Conservation (phyloP, 1,284 basidiomycete genomes). For the Cutaneotrichosporon cavernicola region DNA sequence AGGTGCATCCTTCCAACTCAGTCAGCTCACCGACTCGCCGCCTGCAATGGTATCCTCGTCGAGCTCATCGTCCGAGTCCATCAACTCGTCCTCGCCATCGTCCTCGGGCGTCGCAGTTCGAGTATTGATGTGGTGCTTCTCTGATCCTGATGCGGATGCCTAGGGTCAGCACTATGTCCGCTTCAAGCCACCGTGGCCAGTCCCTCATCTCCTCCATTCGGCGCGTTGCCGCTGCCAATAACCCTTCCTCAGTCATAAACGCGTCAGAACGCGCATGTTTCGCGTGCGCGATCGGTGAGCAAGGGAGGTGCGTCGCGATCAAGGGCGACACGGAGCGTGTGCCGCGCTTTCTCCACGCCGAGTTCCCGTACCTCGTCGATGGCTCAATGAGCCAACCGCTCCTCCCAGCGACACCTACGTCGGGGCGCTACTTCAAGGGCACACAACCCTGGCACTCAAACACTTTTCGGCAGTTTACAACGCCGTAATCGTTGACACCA, state of each 20-base stretch:
- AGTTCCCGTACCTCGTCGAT: no score
- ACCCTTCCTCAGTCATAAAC: not conserved
- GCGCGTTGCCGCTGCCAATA: not conserved
- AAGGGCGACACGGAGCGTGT: no score
- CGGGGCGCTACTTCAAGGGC: no score
- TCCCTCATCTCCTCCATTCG: not conserved
- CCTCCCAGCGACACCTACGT: no score
- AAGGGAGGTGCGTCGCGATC: no score
- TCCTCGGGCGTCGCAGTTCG: slow-evolving; percentile 39
- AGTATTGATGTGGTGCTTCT: slow-evolving; percentile 45
- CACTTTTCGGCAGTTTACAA: no score
- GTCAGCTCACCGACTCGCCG: slow-evolving; percentile 14
- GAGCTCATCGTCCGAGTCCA: slow-evolving; percentile 36
- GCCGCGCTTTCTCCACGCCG: no score
- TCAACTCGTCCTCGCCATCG: slow-evolving; percentile 36
- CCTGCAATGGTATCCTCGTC: slow-evolving; percentile 28
- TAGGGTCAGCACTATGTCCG: slow-evolving; percentile 17
- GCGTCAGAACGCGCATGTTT: not conserved
- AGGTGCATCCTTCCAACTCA: not conserved
- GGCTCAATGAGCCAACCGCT: no score
- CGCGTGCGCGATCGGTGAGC: no score
- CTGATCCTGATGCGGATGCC: slow-evolving; percentile 45
- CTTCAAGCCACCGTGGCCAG: not conserved
- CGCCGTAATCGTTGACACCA: no score
- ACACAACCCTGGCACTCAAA: no score